phyloP scores from a whole-genome alignment of 306 rosid genomes.

The Oxytropis ochrocephala region DNA sequence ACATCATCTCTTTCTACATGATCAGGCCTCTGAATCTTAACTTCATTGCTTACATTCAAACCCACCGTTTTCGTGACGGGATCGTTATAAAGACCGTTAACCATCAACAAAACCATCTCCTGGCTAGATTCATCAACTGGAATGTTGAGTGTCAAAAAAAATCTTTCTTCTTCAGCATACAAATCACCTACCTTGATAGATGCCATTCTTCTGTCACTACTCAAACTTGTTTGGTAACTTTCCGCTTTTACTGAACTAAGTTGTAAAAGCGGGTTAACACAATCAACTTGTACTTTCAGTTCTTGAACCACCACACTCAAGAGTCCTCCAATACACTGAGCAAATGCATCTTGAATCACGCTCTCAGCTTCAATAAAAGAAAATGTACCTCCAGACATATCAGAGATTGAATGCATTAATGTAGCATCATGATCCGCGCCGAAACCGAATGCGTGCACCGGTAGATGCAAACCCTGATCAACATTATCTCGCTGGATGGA shows the following conservation, averaged over 20 bases:
- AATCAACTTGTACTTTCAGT: conserved; percentile 48
- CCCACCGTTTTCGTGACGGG: conserved; percentile 55
- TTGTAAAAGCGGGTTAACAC: conserved; percentile 49
- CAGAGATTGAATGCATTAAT: conserved; percentile 78
- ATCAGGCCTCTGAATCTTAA: conserved; percentile 66
- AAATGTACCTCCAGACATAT: conserved; percentile 88
- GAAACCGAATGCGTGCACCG: conserved; percentile 89
- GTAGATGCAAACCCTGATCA: conserved; percentile 57
- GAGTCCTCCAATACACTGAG: conserved; percentile 96
- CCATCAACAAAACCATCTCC: conserved; percentile 57
- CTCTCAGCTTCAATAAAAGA: conserved; percentile 83
- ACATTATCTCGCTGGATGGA: conserved; percentile 42
- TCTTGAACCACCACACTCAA: conserved; percentile 93
- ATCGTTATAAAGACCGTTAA: conserved; percentile 49
- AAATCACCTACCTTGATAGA: conserved; percentile 66
- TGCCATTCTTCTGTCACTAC: conserved; percentile 48
- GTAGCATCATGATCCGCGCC: conserved; percentile 85
- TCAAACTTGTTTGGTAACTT: conserved; percentile 53
- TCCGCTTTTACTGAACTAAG: conserved; percentile 70
- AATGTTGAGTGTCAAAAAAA: conserved; percentile 66
- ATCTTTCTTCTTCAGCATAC: conserved; percentile 93
- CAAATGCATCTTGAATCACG: conserved; percentile 95
- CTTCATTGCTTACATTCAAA: conserved; percentile 44
- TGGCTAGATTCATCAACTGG: conserved; percentile 49
- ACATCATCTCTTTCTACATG: conserved; percentile 32